These are phyloP conservation scores for Tilletia setariae DNA, from an alignment of 1,284 basidiomycete genomes.

Conservation along the genomic window DNA sequence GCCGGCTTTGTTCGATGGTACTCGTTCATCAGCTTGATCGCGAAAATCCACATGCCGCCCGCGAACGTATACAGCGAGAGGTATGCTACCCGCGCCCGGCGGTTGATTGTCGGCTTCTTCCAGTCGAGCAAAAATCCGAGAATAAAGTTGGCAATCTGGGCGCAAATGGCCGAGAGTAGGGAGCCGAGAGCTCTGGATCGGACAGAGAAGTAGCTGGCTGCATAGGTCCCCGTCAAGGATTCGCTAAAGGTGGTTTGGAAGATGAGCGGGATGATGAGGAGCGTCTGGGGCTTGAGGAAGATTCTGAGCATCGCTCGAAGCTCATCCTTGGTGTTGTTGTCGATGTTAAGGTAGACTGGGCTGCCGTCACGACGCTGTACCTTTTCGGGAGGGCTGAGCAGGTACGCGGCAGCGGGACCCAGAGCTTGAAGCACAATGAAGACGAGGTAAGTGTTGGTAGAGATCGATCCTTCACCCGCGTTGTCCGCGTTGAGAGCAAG, in stretches of 20 bases:
- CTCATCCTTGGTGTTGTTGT: slow-evolving; percentile 37
- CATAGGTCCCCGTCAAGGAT: slow-evolving; percentile 48
- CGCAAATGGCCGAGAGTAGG: slow-evolving; percentile 49
- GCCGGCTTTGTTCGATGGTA: slow-evolving; percentile 35
- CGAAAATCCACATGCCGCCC: slow-evolving; percentile 51
- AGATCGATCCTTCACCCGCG: slow-evolving; percentile 46
- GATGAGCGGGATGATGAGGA: slow-evolving; percentile 44
- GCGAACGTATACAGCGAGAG: slow-evolving; percentile 38
- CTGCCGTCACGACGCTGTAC: slow-evolving; percentile 54
- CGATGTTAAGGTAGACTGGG: slow-evolving; percentile 48
- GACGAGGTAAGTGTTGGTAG: slow-evolving; percentile 53
- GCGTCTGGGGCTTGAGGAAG: slow-evolving; percentile 32
- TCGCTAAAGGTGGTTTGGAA: slow-evolving; percentile 45
- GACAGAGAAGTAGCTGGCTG: slow-evolving; percentile 32
- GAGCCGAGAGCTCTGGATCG: slow-evolving; percentile 53
- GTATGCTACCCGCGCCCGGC: slow-evolving; percentile 38
- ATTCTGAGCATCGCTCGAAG: slow-evolving; percentile 39
- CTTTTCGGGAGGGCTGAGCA: slow-evolving; percentile 51
- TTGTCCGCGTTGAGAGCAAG: slow-evolving; percentile 53
- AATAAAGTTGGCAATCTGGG: slow-evolving; percentile 46
- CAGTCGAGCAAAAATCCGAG: slow-evolving; percentile 54
- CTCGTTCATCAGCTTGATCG: slow-evolving; percentile 38
- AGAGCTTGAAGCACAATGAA: slow-evolving; percentile 55
- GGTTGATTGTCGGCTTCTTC: slow-evolving; percentile 38
- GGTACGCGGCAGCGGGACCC: slow-evolving; percentile 49